Conservation (phyloP, 148 eudicot genomes). For the Vaccinium myrtillus region DNA sequence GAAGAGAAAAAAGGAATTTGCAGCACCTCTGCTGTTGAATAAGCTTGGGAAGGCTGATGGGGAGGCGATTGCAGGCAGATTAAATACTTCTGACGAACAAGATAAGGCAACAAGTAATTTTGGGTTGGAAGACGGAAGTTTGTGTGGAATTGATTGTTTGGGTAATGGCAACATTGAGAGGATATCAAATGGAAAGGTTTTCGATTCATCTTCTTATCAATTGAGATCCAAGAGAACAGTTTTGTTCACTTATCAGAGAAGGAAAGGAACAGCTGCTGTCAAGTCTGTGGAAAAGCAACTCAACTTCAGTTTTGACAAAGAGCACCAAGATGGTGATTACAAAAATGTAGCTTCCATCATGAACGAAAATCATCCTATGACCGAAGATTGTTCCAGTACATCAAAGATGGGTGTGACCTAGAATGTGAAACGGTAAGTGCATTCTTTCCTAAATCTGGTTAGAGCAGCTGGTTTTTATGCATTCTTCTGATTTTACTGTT, state of each 20-base stretch:
- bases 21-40: conserved; percentile 28
- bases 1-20: conserved; percentile 49
- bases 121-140: conserved; percentile 32
- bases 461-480: neutral
- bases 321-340: conserved; percentile 13
- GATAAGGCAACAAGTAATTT: conserved; percentile 24
- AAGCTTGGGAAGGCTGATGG: conserved; percentile 30
- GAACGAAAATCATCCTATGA: conserved; percentile 34
- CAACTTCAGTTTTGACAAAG: conserved; percentile 43
- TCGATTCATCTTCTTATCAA: conserved; percentile 77
- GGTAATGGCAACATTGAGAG: conserved; percentile 23
- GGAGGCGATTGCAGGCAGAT: conserved; percentile 30
- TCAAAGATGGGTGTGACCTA: conserved; percentile 43
- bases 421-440: conserved; percentile 33
- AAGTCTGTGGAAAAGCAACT: conserved; percentile 89
- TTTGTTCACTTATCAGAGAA: neutral
- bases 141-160: conserved; percentile 25
- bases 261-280: conserved; percentile 24
- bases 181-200: conserved; percentile 37
- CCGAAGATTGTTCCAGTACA: conserved; percentile 35
- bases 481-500: neutral
- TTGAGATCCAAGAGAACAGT: conserved; percentile 42
- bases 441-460: conserved; percentile 3
- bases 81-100: conserved; percentile 18
- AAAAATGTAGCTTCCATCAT: conserved; percentile 25